These are phyloP conservation scores for Monilinia fructigena DNA, from an alignment of 2,329 filamentous ascomycete genomes.

Conservation along the genomic window DNA sequence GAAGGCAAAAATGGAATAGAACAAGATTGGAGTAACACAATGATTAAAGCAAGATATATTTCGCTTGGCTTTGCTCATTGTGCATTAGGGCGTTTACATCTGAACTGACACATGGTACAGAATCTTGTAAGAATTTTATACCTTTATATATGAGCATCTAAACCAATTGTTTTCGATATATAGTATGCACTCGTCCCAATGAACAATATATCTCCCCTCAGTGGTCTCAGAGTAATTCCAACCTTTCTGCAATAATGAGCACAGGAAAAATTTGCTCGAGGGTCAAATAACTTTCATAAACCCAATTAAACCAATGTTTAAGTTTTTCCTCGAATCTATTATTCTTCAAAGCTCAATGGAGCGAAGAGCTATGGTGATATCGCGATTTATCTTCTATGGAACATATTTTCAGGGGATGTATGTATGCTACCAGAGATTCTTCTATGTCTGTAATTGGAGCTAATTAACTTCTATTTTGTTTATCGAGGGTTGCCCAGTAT, in stretches of 20 bases:
- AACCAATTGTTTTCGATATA: conserved; percentile 67
- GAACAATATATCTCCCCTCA: conserved; percentile 56
- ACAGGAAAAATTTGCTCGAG: conserved; percentile 69
- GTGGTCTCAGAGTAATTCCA: conserved; percentile 49
- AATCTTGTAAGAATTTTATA: neutral
- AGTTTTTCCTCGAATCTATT: conserved; percentile 54
- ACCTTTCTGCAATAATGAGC: conserved; percentile 45
- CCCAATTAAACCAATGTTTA: conserved; percentile 65
- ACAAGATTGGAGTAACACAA: neutral
- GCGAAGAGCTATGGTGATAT: conserved; percentile 52
- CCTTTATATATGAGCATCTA: conserved; percentile 53
- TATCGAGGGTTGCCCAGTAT: conserved; percentile 60
- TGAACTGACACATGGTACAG: conserved; percentile 23
- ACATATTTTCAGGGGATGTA: conserved; percentile 61
- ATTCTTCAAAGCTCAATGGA: conserved; percentile 51
- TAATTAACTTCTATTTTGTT: conserved; percentile 54
- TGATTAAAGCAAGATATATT: neutral
- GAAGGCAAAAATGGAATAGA: neutral
- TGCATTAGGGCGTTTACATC: neutral
- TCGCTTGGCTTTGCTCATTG: conserved; percentile 18
- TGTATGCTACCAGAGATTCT: conserved; percentile 65
- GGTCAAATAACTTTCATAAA: conserved; percentile 69
- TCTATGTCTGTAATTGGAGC: conserved; percentile 57
- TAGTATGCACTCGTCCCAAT: conserved; percentile 63
- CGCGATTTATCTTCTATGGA: conserved; percentile 59